phyloP scores from a whole-genome alignment of 1,284 basidiomycete genomes.

The Trichosporon sp. region DNA sequence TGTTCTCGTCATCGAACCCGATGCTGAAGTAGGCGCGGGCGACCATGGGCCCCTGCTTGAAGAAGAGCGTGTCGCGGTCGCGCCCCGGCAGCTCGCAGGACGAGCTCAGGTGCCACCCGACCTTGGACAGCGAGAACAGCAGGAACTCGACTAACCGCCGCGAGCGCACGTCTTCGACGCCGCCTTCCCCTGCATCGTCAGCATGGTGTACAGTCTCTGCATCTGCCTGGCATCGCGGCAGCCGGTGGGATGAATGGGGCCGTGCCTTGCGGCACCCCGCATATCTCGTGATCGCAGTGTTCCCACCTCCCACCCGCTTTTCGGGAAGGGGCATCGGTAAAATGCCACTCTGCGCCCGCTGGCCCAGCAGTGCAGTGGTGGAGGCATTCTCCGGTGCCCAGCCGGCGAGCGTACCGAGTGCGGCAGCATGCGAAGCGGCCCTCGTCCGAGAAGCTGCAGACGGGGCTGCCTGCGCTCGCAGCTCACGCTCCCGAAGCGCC shows the following conservation, averaged over 20 bases:
- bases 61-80: neutral
- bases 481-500: neutral
- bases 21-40: neutral
- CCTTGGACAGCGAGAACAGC: slow-evolving; percentile 9
- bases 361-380: neutral
- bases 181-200: neutral
- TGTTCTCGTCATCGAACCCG: slow-evolving; percentile 1
- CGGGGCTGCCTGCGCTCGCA: neutral
- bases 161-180: neutral
- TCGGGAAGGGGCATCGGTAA: neutral
- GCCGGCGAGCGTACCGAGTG: neutral
- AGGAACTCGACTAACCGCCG: slow-evolving; percentile 9
- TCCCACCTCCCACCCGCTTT: neutral
- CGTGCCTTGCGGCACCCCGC: neutral
- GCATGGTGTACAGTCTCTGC: neutral
- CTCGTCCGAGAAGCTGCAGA: neutral
- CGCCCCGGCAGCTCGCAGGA: slow-evolving; percentile 2
- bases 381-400: neutral
- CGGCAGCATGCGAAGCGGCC: neutral
- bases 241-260: neutral
- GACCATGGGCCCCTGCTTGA: neutral
- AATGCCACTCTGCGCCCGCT: neutral
- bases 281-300: neutral
- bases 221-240: neutral
- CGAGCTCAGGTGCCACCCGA: slow-evolving; percentile 4